These are phyloP conservation scores for Cyanidioschyzon merolae DNA, from an alignment of 23 red algal species.

Conservation along the genomic window DNA sequence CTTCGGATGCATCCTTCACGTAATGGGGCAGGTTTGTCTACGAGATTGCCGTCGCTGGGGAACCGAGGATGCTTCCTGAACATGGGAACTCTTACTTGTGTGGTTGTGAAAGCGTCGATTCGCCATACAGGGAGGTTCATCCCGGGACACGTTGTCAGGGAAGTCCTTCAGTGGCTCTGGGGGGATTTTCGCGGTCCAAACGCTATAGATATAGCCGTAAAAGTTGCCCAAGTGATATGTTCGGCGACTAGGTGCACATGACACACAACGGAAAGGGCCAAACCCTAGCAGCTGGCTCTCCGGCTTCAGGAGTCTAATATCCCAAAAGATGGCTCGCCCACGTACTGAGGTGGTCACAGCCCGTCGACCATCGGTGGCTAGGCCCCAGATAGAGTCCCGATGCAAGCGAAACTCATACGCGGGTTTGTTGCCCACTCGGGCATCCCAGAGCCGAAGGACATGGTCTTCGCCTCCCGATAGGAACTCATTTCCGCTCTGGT, in stretches of 20 bases:
- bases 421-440: background rate
- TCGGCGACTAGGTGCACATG: background rate
- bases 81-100: background rate
- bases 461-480: conserved; percentile 1
- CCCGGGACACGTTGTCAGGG: background rate
- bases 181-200: conserved; percentile 4
- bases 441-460: background rate
- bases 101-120: background rate
- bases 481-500: background rate
- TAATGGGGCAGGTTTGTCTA: background rate
- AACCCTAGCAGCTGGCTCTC: conserved; percentile 8
- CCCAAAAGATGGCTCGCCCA: conserved; percentile 15
- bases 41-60: background rate
- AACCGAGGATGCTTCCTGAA: background rate
- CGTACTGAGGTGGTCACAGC: conserved; percentile 3
- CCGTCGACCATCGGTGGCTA: conserved; percentile 5
- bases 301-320: background rate
- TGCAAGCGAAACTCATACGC: background rate
- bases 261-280: conserved; percentile 10
- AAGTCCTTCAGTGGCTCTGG: background rate
- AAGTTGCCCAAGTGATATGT: conserved; percentile 15
- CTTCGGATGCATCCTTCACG: too few relatives aligned
- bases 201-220: conserved; percentile 11
- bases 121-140: background rate
- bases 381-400: conserved; percentile 11